Evolutionary conservation across 73 alveolate genomes (phyloP).

Genomic region (Effrenium voratum): DNA sequence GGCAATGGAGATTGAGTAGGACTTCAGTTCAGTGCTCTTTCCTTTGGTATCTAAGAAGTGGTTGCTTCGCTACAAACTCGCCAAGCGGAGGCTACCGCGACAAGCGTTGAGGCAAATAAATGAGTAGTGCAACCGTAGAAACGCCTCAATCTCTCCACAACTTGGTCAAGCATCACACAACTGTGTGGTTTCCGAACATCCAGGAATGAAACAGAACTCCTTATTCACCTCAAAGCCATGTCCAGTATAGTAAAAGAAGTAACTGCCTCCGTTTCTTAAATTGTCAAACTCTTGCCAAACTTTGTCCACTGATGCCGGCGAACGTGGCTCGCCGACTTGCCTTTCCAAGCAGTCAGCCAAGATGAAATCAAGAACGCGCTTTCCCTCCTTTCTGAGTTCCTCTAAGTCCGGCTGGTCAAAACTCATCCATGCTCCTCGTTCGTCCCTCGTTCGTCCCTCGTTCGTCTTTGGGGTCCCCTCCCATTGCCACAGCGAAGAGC

Average conservation of each 20-base stretch:
- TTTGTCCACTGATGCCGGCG: background rate
- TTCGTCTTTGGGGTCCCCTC: background rate
- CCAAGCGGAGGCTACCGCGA: conserved; percentile 11
- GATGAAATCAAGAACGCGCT: background rate
- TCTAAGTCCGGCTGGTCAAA: background rate
- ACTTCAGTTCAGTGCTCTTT: background rate
- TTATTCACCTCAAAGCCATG: conserved; percentile 33
- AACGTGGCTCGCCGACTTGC: background rate
- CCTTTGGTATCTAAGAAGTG: conserved; percentile 4
- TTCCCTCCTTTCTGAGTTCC: background rate
- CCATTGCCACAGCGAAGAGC: conserved; percentile 22
- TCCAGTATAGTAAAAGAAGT: conserved; percentile 14
- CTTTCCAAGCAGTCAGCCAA: background rate
- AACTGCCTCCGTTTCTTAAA: background rate
- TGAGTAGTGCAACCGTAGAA: background rate
- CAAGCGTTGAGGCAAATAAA: conserved; percentile 15
- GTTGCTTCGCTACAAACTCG: background rate
- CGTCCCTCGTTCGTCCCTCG: conserved; percentile 4
- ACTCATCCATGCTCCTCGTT: background rate
- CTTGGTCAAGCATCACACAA: background rate
- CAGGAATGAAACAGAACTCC: background rate
- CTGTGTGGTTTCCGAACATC: background rate
- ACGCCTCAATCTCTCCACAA: background rate
- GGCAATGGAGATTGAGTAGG: conserved; percentile 31
- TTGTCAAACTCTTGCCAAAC: background rate